Conservation (phyloP, 192 early-diverging fungal genomes). For the Kickxella alabastrina region DNA sequence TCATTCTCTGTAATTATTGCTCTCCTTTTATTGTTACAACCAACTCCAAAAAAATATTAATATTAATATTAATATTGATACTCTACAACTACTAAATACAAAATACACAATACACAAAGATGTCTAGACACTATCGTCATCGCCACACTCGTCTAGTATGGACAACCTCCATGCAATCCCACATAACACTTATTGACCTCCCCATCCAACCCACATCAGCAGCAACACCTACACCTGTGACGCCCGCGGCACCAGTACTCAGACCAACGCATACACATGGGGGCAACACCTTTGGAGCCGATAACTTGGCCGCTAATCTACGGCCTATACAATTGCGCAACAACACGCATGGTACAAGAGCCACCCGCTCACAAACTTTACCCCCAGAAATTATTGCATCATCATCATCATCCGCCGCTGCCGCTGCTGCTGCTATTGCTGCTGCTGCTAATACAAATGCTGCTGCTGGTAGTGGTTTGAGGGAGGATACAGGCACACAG, state of each 20-base stretch:
- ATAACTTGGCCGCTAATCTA: background rate
- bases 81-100: too few relatives aligned
- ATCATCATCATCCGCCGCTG: too few relatives aligned
- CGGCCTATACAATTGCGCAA: constrained; percentile 1
- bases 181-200: constrained; percentile 32
- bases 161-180: constrained; percentile 38
- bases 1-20: background rate
- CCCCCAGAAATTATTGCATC: background rate
- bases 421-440: too few relatives aligned
- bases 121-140: constrained; percentile 41
- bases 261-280: background rate
- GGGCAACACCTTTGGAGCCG: constrained; percentile 2
- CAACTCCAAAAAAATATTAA: background rate
- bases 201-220: background rate
- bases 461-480: too few relatives aligned
- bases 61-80: too few relatives aligned
- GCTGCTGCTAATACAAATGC: background rate
- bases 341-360: background rate
- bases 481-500: too few relatives aligned
- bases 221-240: background rate
- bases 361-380: constrained; percentile 4
- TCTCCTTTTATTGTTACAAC: background rate
- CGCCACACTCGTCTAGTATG: constrained; percentile 33
- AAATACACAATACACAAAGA: background rate
- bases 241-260: background rate